These are phyloP conservation scores for Astrothelium macrocarpum DNA, from an alignment of 495 filamentous ascomycete species.

Conservation along the genomic window DNA sequence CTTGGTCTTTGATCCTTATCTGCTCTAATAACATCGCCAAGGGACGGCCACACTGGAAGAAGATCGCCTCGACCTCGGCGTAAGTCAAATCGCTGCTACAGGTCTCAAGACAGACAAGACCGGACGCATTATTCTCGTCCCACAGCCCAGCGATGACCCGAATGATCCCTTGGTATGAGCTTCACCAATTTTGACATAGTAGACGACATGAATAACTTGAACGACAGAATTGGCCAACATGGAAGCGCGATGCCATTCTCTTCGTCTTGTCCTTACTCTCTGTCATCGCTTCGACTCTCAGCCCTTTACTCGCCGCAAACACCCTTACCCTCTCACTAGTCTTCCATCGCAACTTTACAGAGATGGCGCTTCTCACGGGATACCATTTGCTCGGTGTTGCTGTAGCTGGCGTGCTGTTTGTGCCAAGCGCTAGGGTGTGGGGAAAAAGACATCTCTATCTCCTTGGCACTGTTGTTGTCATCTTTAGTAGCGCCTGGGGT, in stretches of 20 bases:
- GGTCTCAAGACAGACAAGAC: constrained; percentile 27
- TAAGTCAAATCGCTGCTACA: constrained; percentile 4
- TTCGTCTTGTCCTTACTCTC: constrained; percentile 66
- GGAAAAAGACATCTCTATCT: constrained; percentile 85
- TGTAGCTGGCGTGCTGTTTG: constrained; percentile 68
- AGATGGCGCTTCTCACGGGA: constrained; percentile 73
- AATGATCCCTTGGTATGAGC: constrained; percentile 44
- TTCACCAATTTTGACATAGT: background rate
- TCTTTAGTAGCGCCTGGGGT: constrained; percentile 66
- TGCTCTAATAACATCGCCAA: constrained; percentile 6
- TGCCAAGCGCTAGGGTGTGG: constrained; percentile 82
- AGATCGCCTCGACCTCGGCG: constrained; percentile 6
- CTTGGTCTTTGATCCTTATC: too few relatives aligned
- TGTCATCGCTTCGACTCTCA: constrained; percentile 70
- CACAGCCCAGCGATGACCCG: constrained; percentile 33
- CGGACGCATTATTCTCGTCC: constrained; percentile 32
- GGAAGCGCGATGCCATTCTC: constrained; percentile 75
- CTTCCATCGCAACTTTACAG: constrained; percentile 52
- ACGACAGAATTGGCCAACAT: constrained; percentile 78
- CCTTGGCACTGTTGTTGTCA: constrained; percentile 63
- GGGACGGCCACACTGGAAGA: constrained; percentile 22
- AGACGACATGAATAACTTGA: constrained; percentile 18
- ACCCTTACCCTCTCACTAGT: constrained; percentile 59
- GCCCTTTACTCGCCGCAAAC: constrained; percentile 79
- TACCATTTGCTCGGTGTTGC: constrained; percentile 81